Conservation (phyloP, 2,329 filamentous ascomycete genomes). For the Talaromyces rugulosus region DNA sequence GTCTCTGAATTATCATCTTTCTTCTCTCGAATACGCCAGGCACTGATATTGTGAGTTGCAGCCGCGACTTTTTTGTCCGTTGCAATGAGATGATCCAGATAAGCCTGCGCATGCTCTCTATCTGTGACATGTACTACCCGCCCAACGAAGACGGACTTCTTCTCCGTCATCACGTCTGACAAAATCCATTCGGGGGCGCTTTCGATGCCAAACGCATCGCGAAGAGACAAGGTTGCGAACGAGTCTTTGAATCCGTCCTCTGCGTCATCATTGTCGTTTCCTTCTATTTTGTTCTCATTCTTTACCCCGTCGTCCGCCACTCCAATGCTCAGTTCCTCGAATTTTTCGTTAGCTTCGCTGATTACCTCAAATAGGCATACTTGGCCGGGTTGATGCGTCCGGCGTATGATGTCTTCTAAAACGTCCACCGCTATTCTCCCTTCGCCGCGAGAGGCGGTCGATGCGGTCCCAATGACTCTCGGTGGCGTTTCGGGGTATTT, state of each 20-base stretch:
- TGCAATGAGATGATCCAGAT: constrained; percentile 69
- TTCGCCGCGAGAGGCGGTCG: constrained; percentile 67
- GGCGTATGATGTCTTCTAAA: constrained; percentile 62
- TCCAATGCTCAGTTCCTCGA: constrained; percentile 53
- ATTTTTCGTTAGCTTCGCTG: constrained; percentile 54
- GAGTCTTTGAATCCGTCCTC: constrained; percentile 10
- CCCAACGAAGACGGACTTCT: constrained; percentile 84
- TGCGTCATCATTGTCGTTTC: constrained; percentile 3
- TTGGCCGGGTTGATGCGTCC: constrained; percentile 66
- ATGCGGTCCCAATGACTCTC: constrained; percentile 71
- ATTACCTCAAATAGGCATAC: constrained; percentile 92
- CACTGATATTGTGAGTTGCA: constrained; percentile 93
- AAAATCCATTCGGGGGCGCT: constrained; percentile 63
- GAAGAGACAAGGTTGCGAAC: constrained; percentile 24
- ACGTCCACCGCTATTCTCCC: constrained; percentile 67
- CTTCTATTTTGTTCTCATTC: not conserved
- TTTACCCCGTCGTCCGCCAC: not conserved
- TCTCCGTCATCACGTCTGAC: constrained; percentile 70
- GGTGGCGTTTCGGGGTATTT: constrained; percentile 74
- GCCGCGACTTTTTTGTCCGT: constrained; percentile 79
- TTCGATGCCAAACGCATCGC: constrained; percentile 26
- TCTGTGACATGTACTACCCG: constrained; percentile 67
- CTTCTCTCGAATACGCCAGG: constrained; percentile 70
- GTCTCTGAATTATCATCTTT: constrained; percentile 45
- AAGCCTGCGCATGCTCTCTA: constrained; percentile 65